phyloP scores from a whole-genome alignment of 2,329 filamentous ascomycete genomes.

The Emmonsiellopsis sp. region DNA sequence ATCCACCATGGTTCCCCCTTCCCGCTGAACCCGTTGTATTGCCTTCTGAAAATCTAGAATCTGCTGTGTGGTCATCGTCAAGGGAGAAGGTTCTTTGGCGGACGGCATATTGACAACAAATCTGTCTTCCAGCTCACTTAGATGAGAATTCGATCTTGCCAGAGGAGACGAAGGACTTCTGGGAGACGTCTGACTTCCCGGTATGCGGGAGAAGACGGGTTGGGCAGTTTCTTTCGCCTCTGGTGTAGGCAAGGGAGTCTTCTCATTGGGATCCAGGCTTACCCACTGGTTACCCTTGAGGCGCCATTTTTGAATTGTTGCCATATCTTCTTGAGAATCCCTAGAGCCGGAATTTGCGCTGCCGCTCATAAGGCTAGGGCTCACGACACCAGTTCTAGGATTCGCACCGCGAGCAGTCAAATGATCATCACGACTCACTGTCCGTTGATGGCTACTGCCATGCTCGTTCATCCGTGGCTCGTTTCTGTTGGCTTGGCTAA shows the following conservation, averaged over 20 bases:
- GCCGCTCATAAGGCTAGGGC: slow-evolving; percentile 21
- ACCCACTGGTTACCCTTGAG: slow-evolving; percentile 28
- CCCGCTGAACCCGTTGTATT: slow-evolving; percentile 23
- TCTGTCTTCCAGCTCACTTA: slow-evolving; percentile 29
- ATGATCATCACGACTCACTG: slow-evolving; percentile 23
- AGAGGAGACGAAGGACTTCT: slow-evolving; percentile 21
- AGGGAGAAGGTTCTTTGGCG: slow-evolving; percentile 32
- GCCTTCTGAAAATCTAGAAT: slow-evolving; percentile 30
- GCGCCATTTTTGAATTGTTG: slow-evolving; percentile 20
- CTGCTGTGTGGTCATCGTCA: slow-evolving; percentile 29
- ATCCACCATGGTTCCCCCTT: slow-evolving; percentile 22
- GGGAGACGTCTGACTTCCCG: slow-evolving; percentile 9
- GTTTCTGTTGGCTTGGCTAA: not conserved
- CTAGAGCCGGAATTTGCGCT: slow-evolving; percentile 13
- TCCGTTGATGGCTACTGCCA: slow-evolving; percentile 4
- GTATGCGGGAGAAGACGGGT: not conserved
- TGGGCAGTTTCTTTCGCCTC: slow-evolving; percentile 1
- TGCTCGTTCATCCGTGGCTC: not conserved
- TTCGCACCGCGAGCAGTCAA: slow-evolving; percentile 24
- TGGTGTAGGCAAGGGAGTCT: slow-evolving; percentile 12
- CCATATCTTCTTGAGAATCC: slow-evolving; percentile 10
- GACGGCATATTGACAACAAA: slow-evolving; percentile 37
- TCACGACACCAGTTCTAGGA: slow-evolving; percentile 28
- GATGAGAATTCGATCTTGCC: slow-evolving; percentile 21
- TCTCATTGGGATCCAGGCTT: slow-evolving; percentile 19